Percentiles rank a stretch among this genome's conserved stretches.
Conservation (phyloP, 2,329 filamentous ascomycete genomes). For the Ophiostoma triangulosporum region DNA sequence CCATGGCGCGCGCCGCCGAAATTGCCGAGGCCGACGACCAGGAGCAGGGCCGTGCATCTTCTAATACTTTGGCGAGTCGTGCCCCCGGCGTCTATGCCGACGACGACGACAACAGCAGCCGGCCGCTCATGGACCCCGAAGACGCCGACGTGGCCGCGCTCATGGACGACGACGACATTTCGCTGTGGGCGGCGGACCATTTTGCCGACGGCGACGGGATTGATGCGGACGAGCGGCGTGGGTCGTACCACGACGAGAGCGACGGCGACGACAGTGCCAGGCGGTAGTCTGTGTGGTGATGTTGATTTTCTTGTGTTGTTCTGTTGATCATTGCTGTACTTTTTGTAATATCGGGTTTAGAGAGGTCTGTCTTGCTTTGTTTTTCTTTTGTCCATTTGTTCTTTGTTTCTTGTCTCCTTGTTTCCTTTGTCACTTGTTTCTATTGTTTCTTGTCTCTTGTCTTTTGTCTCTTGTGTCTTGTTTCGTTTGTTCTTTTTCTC, state of each 20-base stretch:
- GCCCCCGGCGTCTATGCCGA: slow-evolving; percentile 14
- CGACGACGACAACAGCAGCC: slow-evolving; percentile 22
- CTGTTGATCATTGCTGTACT: background rate
- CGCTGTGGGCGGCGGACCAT: slow-evolving; percentile 37
- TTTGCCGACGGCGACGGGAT: slow-evolving; percentile 19
- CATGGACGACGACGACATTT: slow-evolving; percentile 47
- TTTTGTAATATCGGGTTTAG: no score
- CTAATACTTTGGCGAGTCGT: background rate
- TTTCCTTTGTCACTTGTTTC: background rate
- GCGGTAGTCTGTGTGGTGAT: background rate
- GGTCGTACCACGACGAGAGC: slow-evolving; percentile 9
- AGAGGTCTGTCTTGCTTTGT: background rate
- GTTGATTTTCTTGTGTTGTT: no score
- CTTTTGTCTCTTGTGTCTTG: background rate
- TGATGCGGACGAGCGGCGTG: background rate
- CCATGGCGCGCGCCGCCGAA: slow-evolving; percentile 48
- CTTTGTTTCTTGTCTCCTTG: background rate
- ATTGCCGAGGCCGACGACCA: slow-evolving; percentile 34
- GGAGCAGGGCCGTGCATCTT: slow-evolving; percentile 24
- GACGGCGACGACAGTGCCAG: slow-evolving; percentile 2
- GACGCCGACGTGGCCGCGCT: slow-evolving; percentile 39
- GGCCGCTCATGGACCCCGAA: slow-evolving; percentile 19
- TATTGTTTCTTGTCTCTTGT: background rate
- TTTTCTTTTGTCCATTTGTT: background rate
- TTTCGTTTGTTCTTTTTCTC: background rate